Evolutionary conservation across 78 protist species (phyloP), one percentile per base, ranked within the genome.

Genomic region (Paratrimastix pyriformis): DNA sequence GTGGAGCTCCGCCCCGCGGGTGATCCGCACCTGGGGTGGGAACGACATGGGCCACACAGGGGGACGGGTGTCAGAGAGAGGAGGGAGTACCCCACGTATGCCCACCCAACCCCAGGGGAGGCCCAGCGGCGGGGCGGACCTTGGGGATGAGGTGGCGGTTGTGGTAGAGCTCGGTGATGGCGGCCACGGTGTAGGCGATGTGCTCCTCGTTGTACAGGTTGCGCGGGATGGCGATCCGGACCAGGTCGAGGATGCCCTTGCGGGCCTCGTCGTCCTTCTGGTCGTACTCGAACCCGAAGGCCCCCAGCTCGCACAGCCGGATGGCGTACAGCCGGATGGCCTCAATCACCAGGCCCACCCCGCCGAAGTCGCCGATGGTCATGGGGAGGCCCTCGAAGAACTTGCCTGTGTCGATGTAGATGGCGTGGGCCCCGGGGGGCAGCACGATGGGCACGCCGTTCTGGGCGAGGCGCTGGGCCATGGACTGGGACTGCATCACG

Each of bases 371-470:
- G 13, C 24, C 74, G 21, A 70, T 70, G 39, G 21, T 11, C 60
- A 11, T 26, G 15, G 11, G 11, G 39, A 11, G n/a, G n/a, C 74
- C 54, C 37, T 45, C 64, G 8, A 72, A 72, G 37, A 72, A 45
- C 59, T 42, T 43, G 48, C 35, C 6, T 7, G 35, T 9, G 35
- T 72, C 65, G 35, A 72, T 37, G 65, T 44, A 42, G 26, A 6
- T 6, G 35, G 76, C 48, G 9, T 72, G 76, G 13, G 55, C 65
- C 26, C 76, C 76, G 29, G 76, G 76, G 7, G 76, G 76, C 8
- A 72, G 65, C 29, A 72, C 13, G 6, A 72, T 42, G 9, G 76
- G 76, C 30, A 72, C 65, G 39, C 8, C 29, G 11, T 42, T 50
- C 33, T 32, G 42, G 9, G 42, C 62, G 32, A 72, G 15, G n/a